These are phyloP conservation scores for Liriodendron chinense DNA, from an alignment of 164 flowering plant species.

Conservation along the genomic window DNA sequence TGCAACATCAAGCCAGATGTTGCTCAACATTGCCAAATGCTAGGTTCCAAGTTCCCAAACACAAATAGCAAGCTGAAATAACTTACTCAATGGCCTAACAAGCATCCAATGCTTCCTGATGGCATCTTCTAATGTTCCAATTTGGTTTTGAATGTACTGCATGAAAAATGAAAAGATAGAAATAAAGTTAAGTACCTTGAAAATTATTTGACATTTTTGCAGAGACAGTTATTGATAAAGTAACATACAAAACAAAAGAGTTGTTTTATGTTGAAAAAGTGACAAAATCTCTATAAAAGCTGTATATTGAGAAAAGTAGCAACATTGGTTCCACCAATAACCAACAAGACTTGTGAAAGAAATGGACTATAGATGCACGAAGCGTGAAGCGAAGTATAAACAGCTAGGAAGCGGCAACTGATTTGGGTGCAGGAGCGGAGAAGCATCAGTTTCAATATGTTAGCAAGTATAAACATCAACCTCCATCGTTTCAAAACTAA, in stretches of 20 bases:
- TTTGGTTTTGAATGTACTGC: constrained; percentile 74
- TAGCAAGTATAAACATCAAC: too few relatives aligned
- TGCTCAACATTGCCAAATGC: constrained; percentile 2
- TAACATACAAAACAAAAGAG: not conserved
- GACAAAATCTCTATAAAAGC: not conserved
- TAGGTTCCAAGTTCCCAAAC: not conserved
- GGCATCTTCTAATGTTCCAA: constrained; percentile 54
- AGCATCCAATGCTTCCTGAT: constrained; percentile 63
- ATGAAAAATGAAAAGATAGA: not conserved
- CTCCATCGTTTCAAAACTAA: too few relatives aligned
- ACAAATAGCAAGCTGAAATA: not conserved
- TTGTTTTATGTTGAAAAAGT: not conserved
- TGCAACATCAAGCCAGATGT: not conserved
- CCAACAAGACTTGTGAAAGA: too few relatives aligned
- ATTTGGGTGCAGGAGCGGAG: too few relatives aligned
- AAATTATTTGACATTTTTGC: not conserved
- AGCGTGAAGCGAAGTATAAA: too few relatives aligned
- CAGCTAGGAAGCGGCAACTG: too few relatives aligned
- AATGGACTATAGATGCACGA: too few relatives aligned
- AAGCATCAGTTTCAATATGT: too few relatives aligned
- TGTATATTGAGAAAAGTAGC: too few relatives aligned
- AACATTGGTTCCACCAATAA: too few relatives aligned
- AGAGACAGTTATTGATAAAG: not conserved
- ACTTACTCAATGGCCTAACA: constrained; percentile 48
- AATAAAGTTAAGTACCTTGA: not conserved